These are phyloP conservation scores for Hyphopichia pseudoburtonii DNA, from an alignment of 1,139 yeast genomes.

Conservation along the genomic window DNA sequence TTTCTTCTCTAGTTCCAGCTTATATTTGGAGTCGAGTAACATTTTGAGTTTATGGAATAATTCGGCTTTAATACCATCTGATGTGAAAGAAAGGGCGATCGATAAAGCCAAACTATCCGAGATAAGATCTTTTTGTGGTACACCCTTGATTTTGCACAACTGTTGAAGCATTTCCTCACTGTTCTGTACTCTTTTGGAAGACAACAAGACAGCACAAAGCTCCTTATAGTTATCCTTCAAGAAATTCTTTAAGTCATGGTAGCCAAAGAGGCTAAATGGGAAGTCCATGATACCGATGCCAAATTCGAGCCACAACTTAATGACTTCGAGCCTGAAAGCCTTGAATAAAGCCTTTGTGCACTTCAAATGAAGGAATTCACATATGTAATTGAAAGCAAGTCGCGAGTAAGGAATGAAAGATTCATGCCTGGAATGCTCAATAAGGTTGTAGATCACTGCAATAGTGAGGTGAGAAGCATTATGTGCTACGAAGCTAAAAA, in stretches of 20 bases:
- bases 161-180: slow-evolving; percentile 14
- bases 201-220: slow-evolving; percentile 32
- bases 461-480: slow-evolving; percentile 27
- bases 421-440: slow-evolving; percentile 37
- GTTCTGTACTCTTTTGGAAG: slow-evolving; percentile 13
- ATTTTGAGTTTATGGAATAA: slow-evolving; percentile 24
- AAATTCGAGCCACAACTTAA: slow-evolving; percentile 44
- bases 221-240: slow-evolving; percentile 29
- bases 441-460: slow-evolving; percentile 39
- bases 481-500: slow-evolving; percentile 31
- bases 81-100: slow-evolving; percentile 47
- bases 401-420: slow-evolving; percentile 32
- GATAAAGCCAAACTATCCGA: slow-evolving; percentile 33
- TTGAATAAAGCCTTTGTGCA: slow-evolving; percentile 26
- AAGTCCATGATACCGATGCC: slow-evolving; percentile 29
- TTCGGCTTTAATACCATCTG: slow-evolving; percentile 39
- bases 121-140: slow-evolving; percentile 19
- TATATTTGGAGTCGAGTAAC: slow-evolving; percentile 14
- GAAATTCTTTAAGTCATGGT: slow-evolving; percentile 24
- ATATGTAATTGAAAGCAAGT: slow-evolving; percentile 21
- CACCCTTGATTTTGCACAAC: slow-evolving; percentile 15
- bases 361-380: slow-evolving; percentile 13
- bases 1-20: slow-evolving; percentile 16
- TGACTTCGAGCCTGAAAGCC: slow-evolving; percentile 27
- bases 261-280: slow-evolving; percentile 42